Percentiles rank a stretch among this genome's conserved stretches.
Evolutionary conservation across 2,329 filamentous ascomycete genomes (phyloP).

Genomic region (Aspergillus fructus): DNA sequence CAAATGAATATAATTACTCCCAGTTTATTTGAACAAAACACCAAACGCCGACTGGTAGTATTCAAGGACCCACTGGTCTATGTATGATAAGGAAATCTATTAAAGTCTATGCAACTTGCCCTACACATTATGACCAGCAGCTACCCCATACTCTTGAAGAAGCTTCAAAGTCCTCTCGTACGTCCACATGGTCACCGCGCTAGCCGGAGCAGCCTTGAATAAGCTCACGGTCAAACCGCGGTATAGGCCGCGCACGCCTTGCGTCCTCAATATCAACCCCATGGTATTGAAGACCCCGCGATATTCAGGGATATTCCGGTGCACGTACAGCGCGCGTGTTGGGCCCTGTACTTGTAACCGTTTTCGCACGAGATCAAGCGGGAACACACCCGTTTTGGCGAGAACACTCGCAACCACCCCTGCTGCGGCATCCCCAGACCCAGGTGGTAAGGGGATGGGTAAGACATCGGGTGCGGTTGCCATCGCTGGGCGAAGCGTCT

Average conservation of each 20-base stretch:
- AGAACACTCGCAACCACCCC: conserved; percentile 76
- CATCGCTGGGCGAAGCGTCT: conserved; percentile 66
- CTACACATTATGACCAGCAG: conserved; percentile 10
- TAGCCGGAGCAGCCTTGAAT: conserved; percentile 90
- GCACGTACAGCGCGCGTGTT: conserved; percentile 73
- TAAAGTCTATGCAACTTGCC: not conserved
- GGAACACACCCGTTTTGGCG: conserved; percentile 88
- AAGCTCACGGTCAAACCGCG: conserved; percentile 84
- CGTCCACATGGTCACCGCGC: conserved; percentile 91
- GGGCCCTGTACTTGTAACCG: conserved; percentile 94
- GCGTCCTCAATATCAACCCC: conserved; percentile 63
- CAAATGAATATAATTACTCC: conserved; percentile 6
- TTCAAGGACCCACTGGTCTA: not conserved
- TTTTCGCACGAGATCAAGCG: conserved; percentile 88
- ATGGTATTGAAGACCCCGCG: conserved; percentile 67
- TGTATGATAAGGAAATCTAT: not conserved
- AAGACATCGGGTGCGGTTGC: conserved; percentile 27
- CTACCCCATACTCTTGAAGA: conserved; percentile 47
- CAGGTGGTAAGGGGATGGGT: conserved; percentile 56
- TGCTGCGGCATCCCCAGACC: conserved; percentile 78
- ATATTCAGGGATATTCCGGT: conserved; percentile 86
- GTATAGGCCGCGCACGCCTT: conserved; percentile 81
- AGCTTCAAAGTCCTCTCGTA: conserved; percentile 74
- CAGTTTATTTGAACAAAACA: not conserved
- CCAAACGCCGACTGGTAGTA: not conserved